These are phyloP conservation scores for Fomitopsis schrenkii DNA, from an alignment of 1,284 basidiomycete species.

Conservation along the genomic window DNA sequence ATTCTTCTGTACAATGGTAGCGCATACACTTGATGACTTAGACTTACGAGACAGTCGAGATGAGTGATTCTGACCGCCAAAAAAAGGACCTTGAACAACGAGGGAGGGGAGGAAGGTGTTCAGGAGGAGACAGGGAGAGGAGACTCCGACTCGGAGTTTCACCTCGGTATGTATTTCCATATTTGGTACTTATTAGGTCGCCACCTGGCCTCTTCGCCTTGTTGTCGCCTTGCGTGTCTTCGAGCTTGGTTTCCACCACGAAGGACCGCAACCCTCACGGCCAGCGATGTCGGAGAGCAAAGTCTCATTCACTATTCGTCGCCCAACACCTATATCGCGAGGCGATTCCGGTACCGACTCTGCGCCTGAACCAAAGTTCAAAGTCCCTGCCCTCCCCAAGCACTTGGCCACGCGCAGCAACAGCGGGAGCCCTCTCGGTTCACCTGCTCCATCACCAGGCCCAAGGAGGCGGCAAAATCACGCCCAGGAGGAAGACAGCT, in stretches of 20 bases:
- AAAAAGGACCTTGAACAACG: too few relatives aligned
- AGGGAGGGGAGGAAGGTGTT: too few relatives aligned
- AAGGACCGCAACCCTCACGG: conserved; percentile 1
- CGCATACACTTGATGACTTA: too few relatives aligned
- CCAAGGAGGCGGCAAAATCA: conserved; percentile 26
- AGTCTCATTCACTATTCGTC: conserved; percentile 72
- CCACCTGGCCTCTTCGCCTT: too few relatives aligned
- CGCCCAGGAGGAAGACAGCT: conserved; percentile 43
- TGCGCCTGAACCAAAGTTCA: conserved; percentile 43
- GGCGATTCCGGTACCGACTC: conserved; percentile 54
- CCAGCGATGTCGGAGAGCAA: conserved; percentile 33
- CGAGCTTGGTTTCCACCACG: background rate
- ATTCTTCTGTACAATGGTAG: too few relatives aligned
- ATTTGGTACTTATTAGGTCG: too few relatives aligned
- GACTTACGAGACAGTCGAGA: too few relatives aligned
- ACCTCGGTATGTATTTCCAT: too few relatives aligned
- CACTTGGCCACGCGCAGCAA: conserved; percentile 42
- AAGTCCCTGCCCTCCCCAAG: conserved; percentile 53
- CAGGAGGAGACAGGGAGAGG: too few relatives aligned
- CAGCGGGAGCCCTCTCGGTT: conserved; percentile 53
- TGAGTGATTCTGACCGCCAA: too few relatives aligned
- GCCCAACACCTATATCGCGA: conserved; percentile 61
- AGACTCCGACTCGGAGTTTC: too few relatives aligned
- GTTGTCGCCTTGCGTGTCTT: too few relatives aligned
- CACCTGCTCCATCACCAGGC: conserved; percentile 39